Evolutionary conservation across 176 grass and related monocot genomes (phyloP), one percentile per base, ranked within the genome.

Genomic region (Oryza rufipogon): DNA sequence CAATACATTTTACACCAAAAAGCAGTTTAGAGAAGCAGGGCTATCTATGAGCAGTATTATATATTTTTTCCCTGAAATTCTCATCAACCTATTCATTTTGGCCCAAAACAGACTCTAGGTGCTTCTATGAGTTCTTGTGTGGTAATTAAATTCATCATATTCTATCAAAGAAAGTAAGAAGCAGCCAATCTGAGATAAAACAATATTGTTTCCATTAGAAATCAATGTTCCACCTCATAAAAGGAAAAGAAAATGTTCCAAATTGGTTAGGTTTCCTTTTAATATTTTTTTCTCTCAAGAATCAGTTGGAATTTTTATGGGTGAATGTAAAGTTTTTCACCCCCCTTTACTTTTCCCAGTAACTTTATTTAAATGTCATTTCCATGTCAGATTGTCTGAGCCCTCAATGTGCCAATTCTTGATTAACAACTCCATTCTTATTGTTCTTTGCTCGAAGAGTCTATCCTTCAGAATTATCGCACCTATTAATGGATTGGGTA

Each of bases 381-480:
- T 51, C 11, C 7, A 66, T 19, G 22, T 32, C 44, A 66, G 7
- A 44, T 33, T 66, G 12, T 78, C 66, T 79, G 45, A 79, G 11
- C 12, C 19, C 25, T 68, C 64, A 76, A 69, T 11, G 13, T 74
- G 42, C 70, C n/a, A 41, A 76, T 67, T 52, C 20, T 28, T 13
- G 11, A 52, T 63, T 13, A 26, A 66, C 61, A 88, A 26, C 20
- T 20, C 9, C 46, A 5, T 88, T 84, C 30, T 45, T 88, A 73
- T 73, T 79, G 7, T 65, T 28, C 19, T 54, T 0, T 6, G 2
- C 20, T 84, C 8, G 2, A 16, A 12, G n/a, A 33, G 13, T 48
- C 47, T 4, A 7, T 67, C 75, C 34, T 74, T 10, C 25, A 87
- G 2, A 16, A 42, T 75, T 33, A 25, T 44, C 60, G 11, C 16